Base-by-base conservation (phyloP, 2,329 filamentous ascomycete species). In the Fusarium abutilonis region DNA sequence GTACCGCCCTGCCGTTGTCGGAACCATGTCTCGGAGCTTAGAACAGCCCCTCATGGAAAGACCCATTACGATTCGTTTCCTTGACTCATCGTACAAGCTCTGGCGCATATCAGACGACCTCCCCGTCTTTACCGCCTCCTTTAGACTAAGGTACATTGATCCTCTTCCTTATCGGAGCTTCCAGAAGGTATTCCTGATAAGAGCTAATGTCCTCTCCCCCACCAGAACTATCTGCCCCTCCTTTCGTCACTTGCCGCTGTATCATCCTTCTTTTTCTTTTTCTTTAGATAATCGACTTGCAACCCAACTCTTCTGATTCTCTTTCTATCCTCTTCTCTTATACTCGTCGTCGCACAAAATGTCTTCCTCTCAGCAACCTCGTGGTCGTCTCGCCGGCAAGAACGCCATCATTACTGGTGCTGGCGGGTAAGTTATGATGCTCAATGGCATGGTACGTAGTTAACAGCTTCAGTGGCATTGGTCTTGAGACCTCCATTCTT, bases 401-500 rank as follows among this genome's bases (percentile, higher is more conserved):
- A 87, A 86, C 73, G 82, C 84, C 74, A 75, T 96, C 74, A 85
- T 96, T 77, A 96, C 92, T 51, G 92, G 92, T 73, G 92, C 90
- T 66, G 92, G 88, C 71, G 91, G 92, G 92, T 96, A 84, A 77
- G 87, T 79, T n/a, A 14, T 44, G 32, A 31, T 17, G 23, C 44
- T 32, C 38, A 15, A 40, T 14, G 10, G 5, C 17, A 4, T 31
- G 14, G n/a, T 9, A 21, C 9, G 3, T 19, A 31, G 29, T 62
- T 60, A 35, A 70, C 50, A 7, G 8, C 34, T 8, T 19, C 72
- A 93, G 93, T 72, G 93, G 93, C 72, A 97, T 97, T 72, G 93
- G 93, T 66, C 89, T 97, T 44, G 93, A 97, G 80, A 97, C 93
- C 3, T 86, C 86, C 52, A 93, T 97, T 68, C 89, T 97, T 56